Evolutionary conservation across 2,329 filamentous ascomycete species (phyloP), one percentile per base, ranked within the genome.

Genomic region (Neopestalotiopsis rosae): DNA sequence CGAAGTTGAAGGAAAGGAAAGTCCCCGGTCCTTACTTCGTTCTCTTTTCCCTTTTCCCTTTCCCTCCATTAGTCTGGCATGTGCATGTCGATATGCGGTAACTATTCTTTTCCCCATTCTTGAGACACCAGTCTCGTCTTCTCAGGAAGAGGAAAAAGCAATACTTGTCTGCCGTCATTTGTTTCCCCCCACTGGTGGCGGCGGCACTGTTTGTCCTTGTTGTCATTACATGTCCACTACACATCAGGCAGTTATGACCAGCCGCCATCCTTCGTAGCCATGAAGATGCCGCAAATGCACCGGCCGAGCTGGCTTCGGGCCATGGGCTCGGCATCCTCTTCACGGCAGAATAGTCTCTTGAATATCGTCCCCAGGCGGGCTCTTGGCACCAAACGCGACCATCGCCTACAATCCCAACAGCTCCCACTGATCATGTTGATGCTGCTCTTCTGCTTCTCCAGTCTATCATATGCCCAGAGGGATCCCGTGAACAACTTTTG

Each of bases 401-500:
- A 7, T 66, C n/a, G n/a, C 14, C 30, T 61, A 32, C 63, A 13
- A 17, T 57, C 5, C 28, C 45, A 32, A 38, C 14, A n/a, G 52
- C 45, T 24, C 14, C 62, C 5, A 49, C 56, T 13, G 24, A 52
- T 14, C 7, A 12, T 24, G 28, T n/a, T 49, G 4, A 52, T 59
- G 30, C 14, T 61, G 38, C 13, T 40, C 13, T 40, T 61, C 5
- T 17, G 38, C 5, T 59, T 34, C 34, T 42, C 59, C 14, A 40
- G 10, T 24, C 12, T 40, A 9, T 62, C 59, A 12, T 34, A 34
- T 24, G 65, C 52, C n/a, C 82, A 85, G 69, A 77, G 83, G 68
- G 83, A 90, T 73, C 87, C 87, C 4, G 79, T 90, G 63, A 80
- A 78, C 30, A 82, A 88, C 75, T 90, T 87, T 68, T 87, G 85